phyloP scores from a whole-genome alignment of 768 basidiomycete genomes.

The Crepidotus variabilis region DNA sequence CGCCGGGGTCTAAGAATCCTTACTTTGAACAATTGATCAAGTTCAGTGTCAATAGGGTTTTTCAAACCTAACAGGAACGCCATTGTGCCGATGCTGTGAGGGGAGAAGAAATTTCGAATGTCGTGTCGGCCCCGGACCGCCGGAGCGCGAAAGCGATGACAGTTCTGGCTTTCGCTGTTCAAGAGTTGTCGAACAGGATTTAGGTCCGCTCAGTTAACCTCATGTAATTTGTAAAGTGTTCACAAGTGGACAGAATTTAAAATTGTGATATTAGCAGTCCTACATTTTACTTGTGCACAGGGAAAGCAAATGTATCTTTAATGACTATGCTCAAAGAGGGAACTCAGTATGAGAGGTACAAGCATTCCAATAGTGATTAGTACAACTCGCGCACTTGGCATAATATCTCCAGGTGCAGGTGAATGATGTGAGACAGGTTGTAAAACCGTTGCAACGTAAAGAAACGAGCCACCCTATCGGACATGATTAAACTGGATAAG shows the following conservation, averaged over 20 bases:
- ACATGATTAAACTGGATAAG: not conserved
- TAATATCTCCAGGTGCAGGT: conserved; percentile 36
- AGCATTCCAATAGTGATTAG: conserved; percentile 69
- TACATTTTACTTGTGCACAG: too few relatives aligned
- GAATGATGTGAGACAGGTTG: conserved; percentile 63
- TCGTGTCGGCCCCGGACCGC: too few relatives aligned
- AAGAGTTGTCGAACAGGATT: too few relatives aligned
- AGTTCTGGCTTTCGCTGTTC: too few relatives aligned
- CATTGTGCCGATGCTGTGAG: not conserved
- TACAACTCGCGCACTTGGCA: conserved; percentile 40
- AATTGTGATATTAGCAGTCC: too few relatives aligned
- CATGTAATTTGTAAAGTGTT: too few relatives aligned
- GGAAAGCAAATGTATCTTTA: conserved; percentile 7
- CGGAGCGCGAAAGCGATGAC: too few relatives aligned
- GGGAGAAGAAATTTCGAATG: not conserved
- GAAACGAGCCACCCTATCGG: conserved; percentile 82
- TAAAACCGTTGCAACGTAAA: conserved; percentile 92
- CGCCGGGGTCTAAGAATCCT: conserved; percentile 2
- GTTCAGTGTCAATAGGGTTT: not conserved
- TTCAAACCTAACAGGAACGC: not conserved
- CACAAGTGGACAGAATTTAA: too few relatives aligned
- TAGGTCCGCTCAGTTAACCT: too few relatives aligned
- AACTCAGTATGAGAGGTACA: conserved; percentile 58
- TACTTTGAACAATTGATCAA: not conserved
- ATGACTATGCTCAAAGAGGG: conserved; percentile 62